A percentile compares a stretch with the other conserved stretches of the same genome.
phyloP scores from a whole-genome alignment of 805 yeast species.

The Dipodascus albidus region DNA sequence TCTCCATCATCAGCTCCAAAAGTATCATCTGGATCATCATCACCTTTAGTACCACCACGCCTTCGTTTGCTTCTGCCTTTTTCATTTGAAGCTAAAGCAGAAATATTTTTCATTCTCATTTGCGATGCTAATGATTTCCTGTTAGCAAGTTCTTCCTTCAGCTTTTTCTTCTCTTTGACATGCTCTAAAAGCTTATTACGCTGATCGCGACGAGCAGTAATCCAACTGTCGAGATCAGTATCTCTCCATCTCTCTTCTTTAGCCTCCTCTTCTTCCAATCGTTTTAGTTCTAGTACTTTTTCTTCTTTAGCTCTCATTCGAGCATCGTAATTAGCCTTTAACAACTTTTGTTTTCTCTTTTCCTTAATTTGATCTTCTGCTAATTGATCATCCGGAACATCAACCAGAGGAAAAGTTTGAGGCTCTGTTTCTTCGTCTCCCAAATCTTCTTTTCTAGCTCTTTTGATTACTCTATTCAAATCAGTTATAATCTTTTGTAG shows the following conservation, averaged over 20 bases:
- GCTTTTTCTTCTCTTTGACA: constrained; percentile 55
- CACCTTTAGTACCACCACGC: constrained; percentile 24
- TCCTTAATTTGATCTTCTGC: constrained; percentile 73
- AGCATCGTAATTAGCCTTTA: constrained; percentile 84
- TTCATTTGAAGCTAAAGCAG: constrained; percentile 69
- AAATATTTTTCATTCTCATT: constrained; percentile 81
- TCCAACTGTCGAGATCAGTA: constrained; percentile 69
- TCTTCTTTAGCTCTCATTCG: constrained; percentile 72
- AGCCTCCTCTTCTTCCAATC: constrained; percentile 44
- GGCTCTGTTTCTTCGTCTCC: constrained; percentile 45
- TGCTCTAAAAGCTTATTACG: constrained; percentile 47
- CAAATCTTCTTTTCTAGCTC: constrained; percentile 51
- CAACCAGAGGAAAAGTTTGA: constrained; percentile 64
- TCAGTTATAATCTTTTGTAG: constrained; percentile 52
- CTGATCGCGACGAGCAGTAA: constrained; percentile 51
- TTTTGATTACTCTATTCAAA: constrained; percentile 58
- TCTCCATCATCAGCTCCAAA: constrained; percentile 95
- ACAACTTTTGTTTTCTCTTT: constrained; percentile 69
- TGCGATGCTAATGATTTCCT: constrained; percentile 89
- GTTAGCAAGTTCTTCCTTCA: constrained; percentile 70
- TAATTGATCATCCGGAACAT: constrained; percentile 74
- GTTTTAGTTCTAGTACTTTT: constrained; percentile 53
- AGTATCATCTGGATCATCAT: constrained; percentile 85
- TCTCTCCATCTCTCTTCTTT: constrained; percentile 73
- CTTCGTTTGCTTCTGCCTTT: constrained; percentile 17